A percentile compares a stretch with the other conserved stretches of the same genome.
Conservation (phyloP, 2,329 filamentous ascomycete species). For the Leptographium radiaticola region DNA sequence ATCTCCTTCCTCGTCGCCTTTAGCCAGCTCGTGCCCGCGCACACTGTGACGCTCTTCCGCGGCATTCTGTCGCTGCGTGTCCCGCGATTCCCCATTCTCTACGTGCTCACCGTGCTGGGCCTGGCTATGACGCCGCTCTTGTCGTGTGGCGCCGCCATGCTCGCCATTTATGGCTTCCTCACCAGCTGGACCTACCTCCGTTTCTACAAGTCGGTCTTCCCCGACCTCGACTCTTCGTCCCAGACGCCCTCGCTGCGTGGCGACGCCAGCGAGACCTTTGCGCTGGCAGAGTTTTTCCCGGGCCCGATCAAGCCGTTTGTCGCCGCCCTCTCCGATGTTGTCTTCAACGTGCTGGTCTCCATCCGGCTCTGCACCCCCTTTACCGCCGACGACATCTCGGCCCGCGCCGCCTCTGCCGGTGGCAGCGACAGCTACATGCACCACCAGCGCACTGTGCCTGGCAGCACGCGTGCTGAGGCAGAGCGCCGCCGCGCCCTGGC, state of each 20-base stretch:
- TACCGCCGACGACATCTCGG: slow-evolving; percentile 62
- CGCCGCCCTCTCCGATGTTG: slow-evolving; percentile 54
- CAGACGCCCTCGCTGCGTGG: slow-evolving; percentile 57
- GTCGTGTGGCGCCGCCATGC: slow-evolving; percentile 62
- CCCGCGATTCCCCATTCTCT: slow-evolving; percentile 54
- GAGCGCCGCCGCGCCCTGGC: slow-evolving; percentile 81
- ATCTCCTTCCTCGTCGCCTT: slow-evolving; percentile 92
- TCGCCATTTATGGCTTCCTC: slow-evolving; percentile 70
- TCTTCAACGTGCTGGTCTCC: slow-evolving; percentile 65
- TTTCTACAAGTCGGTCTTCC: slow-evolving; percentile 74
- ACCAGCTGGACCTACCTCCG: slow-evolving; percentile 91
- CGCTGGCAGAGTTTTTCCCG: slow-evolving; percentile 92
- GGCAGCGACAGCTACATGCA: slow-evolving; percentile 48
- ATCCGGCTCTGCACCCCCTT: slow-evolving; percentile 76
- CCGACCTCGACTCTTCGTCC: slow-evolving; percentile 46
- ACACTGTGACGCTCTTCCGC: slow-evolving; percentile 88
- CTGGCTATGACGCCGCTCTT: slow-evolving; percentile 44
- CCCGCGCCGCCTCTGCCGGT: slow-evolving; percentile 38
- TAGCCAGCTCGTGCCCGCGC: slow-evolving; percentile 92
- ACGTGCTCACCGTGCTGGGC: slow-evolving; percentile 61
- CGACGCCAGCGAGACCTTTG: slow-evolving; percentile 91
- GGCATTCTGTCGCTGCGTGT: slow-evolving; percentile 83
- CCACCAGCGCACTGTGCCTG: slow-evolving; percentile 38
- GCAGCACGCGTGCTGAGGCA: slow-evolving; percentile 75
- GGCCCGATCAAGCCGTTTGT: slow-evolving; percentile 68